Percentiles rank a stretch among this genome's conserved stretches.
Conservation (phyloP, 2,329 filamentous ascomycete species). For the Sporothrix globosa region DNA sequence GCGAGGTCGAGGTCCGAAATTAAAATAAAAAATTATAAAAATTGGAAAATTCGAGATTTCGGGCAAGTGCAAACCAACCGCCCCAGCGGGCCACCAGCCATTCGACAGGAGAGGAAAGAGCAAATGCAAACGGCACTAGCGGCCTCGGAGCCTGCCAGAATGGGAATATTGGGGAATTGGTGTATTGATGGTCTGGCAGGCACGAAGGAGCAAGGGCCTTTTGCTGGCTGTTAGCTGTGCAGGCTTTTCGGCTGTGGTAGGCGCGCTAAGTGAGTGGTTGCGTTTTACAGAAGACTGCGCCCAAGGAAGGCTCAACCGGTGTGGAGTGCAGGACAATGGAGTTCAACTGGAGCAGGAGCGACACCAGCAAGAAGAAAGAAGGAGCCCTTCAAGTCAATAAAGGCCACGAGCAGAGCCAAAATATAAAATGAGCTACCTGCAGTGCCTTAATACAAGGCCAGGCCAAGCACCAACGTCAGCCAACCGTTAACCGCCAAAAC, state of each 20-base stretch:
- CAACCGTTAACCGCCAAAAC: background rate
- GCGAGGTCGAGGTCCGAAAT: conserved; percentile 24
- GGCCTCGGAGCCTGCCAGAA: conserved; percentile 1
- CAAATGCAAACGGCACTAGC: conserved; percentile 17
- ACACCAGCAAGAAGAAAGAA: background rate
- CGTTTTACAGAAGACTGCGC: conserved; percentile 12
- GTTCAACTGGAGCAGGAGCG: background rate
- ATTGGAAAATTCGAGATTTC: conserved; percentile 28
- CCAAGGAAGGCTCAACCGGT: conserved; percentile 17
- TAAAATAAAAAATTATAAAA: conserved; percentile 25
- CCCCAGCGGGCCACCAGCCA: conserved; percentile 16
- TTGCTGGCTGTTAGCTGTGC: conserved; percentile 1
- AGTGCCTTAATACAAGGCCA: background rate
- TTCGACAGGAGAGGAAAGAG: conserved; percentile 17
- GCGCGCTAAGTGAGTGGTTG: conserved; percentile 25
- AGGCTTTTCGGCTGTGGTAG: conserved; percentile 22
- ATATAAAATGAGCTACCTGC: too few species aligned
- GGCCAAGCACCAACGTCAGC: background rate
- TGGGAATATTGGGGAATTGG: conserved; percentile 5
- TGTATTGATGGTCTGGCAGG: background rate
- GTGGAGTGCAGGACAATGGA: background rate
- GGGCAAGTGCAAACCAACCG: conserved; percentile 16
- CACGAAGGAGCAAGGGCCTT: background rate
- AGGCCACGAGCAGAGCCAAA: too few species aligned
- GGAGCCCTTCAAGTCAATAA: background rate